Evolutionary conservation across 192 early-diverging fungal species (phyloP), one percentile per base, ranked within the genome.

Genomic region (Coemansia sp.): DNA sequence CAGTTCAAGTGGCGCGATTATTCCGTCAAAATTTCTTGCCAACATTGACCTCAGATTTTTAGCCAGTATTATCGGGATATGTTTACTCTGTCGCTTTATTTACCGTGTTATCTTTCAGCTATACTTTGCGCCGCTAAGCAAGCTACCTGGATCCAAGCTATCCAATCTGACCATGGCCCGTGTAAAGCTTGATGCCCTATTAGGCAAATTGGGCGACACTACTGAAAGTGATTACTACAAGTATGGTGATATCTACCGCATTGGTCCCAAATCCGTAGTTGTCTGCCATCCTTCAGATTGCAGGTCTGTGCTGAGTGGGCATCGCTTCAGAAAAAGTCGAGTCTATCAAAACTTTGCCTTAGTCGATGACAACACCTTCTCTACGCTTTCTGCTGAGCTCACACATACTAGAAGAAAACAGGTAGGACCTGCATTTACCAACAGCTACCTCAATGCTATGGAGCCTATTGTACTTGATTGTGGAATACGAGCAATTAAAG

Each of bases 181-280:
- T 7, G 41, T 64, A 28, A 53, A 55, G 31, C 19, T 75, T 12
- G 21, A 61, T n/a, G 62, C 62, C 0, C 6, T 69, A 21, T 41
- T 55, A 12, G 62, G 67, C 7, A 49, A 24, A 7, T 16, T 75
- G 7, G 48, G 58, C 38, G 62, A 73, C 2, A 31, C 56, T 8
- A 56, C 53, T 25, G 56, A 65, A 16, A 48, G 26, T 23, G 60
- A 68, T 22, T 67, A 78, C 54, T 64, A 67, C 50, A 58, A 53
- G 38, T 67, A 76, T 56, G 74, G 79, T 50, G 62, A 76, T 49
- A 68, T 82, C 22, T 70, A 65, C 54, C 51, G 56, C 14, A 44
- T 73, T 7, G 58, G 63, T 0, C 69, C 79, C 21, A 63, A 69
- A 16, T 58, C 44, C 18, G 79, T 82, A 23, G 56, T 44, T 0